Evolutionary conservation across 331 rosid species (phyloP), one percentile per base, ranked within the genome.

Genomic region (Acacia concinna): DNA sequence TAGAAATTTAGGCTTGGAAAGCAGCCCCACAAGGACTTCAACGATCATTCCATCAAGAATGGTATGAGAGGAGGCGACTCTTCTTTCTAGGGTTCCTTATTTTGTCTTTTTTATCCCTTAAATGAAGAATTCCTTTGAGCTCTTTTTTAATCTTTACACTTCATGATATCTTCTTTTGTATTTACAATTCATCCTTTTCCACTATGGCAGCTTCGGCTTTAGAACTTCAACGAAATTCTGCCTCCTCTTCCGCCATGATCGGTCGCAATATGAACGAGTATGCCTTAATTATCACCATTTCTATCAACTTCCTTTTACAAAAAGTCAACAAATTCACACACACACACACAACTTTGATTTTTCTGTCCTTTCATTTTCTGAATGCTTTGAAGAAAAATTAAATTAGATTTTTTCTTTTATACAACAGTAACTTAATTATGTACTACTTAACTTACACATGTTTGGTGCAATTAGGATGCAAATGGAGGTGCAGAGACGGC

Each of bases 1-100:
- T 56, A 96, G 99, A 96, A 96, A 80, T 96, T 93, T 76, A 93
- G 99, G 91, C 98, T 96, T 64, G 99, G 99, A 7, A 96, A 96
- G 92, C 99, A 96, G 78, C 99, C 99, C 78, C 99, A 96, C 91
- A 96, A 96, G 88, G 99, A 96, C 81, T 96, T 91, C 89, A 91
- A 82, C 77, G 99, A 96, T 73, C 99, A 96, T 81, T 87, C 99
- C 10, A 87, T 96, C 68, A 96, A 96, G 92, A 97, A 96, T 84
- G 93, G 98, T 82, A 93, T 91, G 90, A 86, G 88, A 84, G 89
- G 89, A 10, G 65, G 20, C 1, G 90, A 88, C 88, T 79, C 85
- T 69, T 82, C 85, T 87, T 86, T 89, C 88, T 87, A 87, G 92
- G 94, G 94, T 87, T 92, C 79, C 73, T 28, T 30, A 41, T 74